Conservation (phyloP, 306 rosid genomes). For the Ceratonia siliqua region DNA sequence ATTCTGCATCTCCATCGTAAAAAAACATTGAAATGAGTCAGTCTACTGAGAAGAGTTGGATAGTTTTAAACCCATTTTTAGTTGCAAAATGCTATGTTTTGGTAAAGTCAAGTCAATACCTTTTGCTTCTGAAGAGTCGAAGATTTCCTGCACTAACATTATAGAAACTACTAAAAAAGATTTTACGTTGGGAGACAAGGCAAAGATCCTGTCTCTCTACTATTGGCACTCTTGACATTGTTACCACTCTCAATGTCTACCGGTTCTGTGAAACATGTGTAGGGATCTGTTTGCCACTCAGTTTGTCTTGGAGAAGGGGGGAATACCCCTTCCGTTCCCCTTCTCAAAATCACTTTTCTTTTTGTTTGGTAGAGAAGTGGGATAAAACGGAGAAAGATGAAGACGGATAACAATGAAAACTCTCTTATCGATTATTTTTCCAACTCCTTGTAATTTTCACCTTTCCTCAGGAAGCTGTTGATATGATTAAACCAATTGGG, state of each 20-base stretch:
- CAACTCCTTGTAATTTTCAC: neutral
- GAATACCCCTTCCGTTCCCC: too few species aligned
- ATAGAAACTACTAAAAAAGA: neutral
- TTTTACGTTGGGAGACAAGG: neutral
- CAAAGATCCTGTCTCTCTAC: too few species aligned
- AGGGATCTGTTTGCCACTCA: too few species aligned
- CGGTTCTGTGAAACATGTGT: too few species aligned
- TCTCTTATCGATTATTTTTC: neutral
- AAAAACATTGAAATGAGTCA: neutral
- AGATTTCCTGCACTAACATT: neutral
- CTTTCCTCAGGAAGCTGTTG: slow-evolving; percentile 75
- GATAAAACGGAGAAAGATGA: neutral
- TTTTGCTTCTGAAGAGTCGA: neutral
- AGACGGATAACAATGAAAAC: neutral
- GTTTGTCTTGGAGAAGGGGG: neutral
- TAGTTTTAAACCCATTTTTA: neutral
- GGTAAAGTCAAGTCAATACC: neutral
- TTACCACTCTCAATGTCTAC: too few species aligned
- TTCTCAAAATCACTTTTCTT: neutral
- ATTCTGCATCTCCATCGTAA: slow-evolving; percentile 4
- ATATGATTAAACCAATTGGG: slow-evolving; percentile 80
- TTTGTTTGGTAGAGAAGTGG: neutral
- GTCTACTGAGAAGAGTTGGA: neutral
- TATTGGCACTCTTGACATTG: too few species aligned
- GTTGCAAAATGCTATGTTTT: neutral